phyloP scores from a whole-genome alignment of 2,329 filamentous ascomycete genomes.

The Cadophora gregata region DNA sequence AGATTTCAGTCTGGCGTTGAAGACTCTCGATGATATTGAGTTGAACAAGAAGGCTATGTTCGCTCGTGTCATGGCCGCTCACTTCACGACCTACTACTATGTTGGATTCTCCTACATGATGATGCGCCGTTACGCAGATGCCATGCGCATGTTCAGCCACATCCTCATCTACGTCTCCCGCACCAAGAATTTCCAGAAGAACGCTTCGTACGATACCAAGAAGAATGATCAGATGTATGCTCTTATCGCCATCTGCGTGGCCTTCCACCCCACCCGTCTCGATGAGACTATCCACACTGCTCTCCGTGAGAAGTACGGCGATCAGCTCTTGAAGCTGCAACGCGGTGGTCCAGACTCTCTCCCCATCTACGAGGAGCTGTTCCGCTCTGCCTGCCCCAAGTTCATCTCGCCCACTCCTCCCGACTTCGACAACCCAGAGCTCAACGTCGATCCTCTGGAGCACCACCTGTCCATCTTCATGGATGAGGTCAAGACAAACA shows the following conservation, averaged over 20 bases:
- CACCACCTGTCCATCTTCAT: conserved; percentile 98
- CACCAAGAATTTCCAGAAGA: conserved; percentile 99
- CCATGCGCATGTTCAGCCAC: conserved; percentile 99
- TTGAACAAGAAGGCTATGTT: conserved; percentile 99
- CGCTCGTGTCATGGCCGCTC: conserved; percentile 97
- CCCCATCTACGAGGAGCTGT: conserved; percentile 97
- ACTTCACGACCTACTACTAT: conserved; percentile 99
- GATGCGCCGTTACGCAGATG: conserved; percentile 99
- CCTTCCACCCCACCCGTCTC: conserved; percentile 94
- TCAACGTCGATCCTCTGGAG: conserved; percentile 96
- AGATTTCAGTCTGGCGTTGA: conserved; percentile 97
- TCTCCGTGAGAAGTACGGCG: conserved; percentile 97
- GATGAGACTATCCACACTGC: conserved; percentile 99
- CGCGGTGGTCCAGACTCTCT: conserved; percentile 94
- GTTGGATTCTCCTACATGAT: conserved; percentile 99
- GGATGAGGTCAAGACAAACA: conserved; percentile 99
- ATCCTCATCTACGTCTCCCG: conserved; percentile 98
- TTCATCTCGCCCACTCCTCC: conserved; percentile 98
- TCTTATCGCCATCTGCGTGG: conserved; percentile 97
- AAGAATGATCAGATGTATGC: conserved; percentile 99
- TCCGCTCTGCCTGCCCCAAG: conserved; percentile 97
- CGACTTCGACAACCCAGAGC: conserved; percentile 94
- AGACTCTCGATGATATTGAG: conserved; percentile 99
- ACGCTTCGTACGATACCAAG: conserved; percentile 97
- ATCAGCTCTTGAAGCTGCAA: conserved; percentile 96